phyloP scores from a whole-genome alignment of 352 stramenopile genomes.

The Aphanomyces euteiches region DNA sequence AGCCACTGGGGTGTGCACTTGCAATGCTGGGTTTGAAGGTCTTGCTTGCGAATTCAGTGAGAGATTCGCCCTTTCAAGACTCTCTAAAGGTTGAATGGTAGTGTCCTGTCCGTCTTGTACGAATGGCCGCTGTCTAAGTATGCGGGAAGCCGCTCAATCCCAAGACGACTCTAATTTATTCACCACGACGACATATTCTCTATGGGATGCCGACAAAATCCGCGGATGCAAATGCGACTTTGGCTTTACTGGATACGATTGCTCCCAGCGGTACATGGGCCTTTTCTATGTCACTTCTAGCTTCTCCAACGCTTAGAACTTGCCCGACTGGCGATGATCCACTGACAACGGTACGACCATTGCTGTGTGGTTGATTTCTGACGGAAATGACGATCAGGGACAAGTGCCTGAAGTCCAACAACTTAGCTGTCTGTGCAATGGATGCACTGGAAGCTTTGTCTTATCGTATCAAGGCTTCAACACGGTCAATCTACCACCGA shows the following conservation, averaged over 20 bases:
- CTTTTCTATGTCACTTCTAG: background rate
- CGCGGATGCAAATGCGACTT: constrained; percentile 73
- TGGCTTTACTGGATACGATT: constrained; percentile 61
- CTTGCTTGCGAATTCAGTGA: constrained; percentile 60
- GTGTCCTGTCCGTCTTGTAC: constrained; percentile 54
- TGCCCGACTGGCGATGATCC: constrained; percentile 65
- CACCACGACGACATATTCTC: constrained; percentile 47
- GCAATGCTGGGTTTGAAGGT: constrained; percentile 44
- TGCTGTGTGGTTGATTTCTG: constrained; percentile 10
- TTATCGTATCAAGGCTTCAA: constrained; percentile 60
- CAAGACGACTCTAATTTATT: constrained; percentile 71
- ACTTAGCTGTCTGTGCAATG: constrained; percentile 49
- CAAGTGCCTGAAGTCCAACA: constrained; percentile 44
- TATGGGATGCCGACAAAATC: constrained; percentile 77
- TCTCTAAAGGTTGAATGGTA: background rate
- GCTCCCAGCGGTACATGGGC: constrained; percentile 39
- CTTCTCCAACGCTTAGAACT: constrained; percentile 22
- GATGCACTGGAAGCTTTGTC: constrained; percentile 52
- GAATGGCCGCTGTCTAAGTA: constrained; percentile 64
- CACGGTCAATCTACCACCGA: constrained; percentile 50
- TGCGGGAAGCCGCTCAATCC: constrained; percentile 55
- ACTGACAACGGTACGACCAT: constrained; percentile 36
- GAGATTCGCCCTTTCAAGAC: background rate
- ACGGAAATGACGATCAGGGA: constrained; percentile 26
- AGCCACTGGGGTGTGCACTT: constrained; percentile 48